Base-by-base conservation (phyloP, 2,329 filamentous ascomycete species). In the Fonsecaea erecta region DNA sequence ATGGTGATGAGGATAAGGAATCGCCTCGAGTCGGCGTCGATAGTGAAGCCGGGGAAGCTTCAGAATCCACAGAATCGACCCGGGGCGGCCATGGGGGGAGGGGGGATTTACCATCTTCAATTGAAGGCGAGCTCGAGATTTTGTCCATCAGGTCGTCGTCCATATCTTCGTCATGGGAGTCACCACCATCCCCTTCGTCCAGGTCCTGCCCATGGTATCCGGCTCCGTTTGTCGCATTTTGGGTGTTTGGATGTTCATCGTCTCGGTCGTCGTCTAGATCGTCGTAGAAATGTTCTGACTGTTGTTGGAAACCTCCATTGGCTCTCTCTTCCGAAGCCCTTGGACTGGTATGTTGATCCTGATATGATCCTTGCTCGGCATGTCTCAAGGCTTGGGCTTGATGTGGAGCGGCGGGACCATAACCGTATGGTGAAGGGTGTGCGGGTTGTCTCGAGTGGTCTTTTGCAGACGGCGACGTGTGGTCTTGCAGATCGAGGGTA, bases 141-240 rank as follows among this genome's bases (percentile, higher is more conserved):
- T 95, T 95, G 82, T 98, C 95, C 90, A 96, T 92, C 88, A 97
- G 88, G 78, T 98, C 94, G 79, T 97, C 88, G 75, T 96, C 93
- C 77, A 93, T 81, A 73, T 91, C 86, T 72, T 91, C 90, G 66
- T 86, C 84, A 35, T 79, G 80, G 68, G 91, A 90, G 73, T 89
- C 88, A 55, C 87, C 87, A 70, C 81, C 76, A 60, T 86, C 83
- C 14, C 74, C 78, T 58, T 87, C 85, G 57, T 80, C 77, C 52
- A 72, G 68, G 63, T 70, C 68, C 74, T 75, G 66, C 66, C 64
- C 66, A 59, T 68, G 54, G 35, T 68, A 60, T 37, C 55, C 62
- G 35, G 16, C 52, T 28, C 69, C 69, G 48, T 68, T 70, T 28
- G 65, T 48, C 26, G 68, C 66, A 59, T 64, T 67, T n/a, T 66